These are phyloP conservation scores for Cokeromyces recurvatus DNA, from an alignment of 371 early-diverging fungal genomes.

Conservation along the genomic window DNA sequence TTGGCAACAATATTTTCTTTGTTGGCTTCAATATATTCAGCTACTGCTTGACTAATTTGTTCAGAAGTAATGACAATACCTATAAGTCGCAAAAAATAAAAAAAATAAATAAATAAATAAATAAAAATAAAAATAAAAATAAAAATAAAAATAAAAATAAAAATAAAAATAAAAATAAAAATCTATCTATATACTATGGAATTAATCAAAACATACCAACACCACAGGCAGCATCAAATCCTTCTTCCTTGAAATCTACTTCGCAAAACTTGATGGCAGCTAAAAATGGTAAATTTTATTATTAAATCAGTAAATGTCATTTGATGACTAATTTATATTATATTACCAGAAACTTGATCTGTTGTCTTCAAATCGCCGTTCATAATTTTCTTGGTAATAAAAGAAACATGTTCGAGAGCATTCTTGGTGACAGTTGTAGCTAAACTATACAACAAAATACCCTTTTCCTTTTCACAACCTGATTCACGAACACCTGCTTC, in stretches of 20 bases:
- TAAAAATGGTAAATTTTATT: constrained; percentile 16
- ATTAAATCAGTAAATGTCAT: not conserved
- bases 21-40: constrained; percentile 55
- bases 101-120: not conserved
- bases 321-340: not conserved
- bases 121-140: too few species aligned
- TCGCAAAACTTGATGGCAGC: constrained; percentile 90
- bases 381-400: constrained; percentile 73
- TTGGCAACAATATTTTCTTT: constrained; percentile 73
- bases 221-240: constrained; percentile 82
- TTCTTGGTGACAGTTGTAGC: constrained; percentile 84
- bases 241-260: constrained; percentile 55
- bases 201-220: too few species aligned
- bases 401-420: constrained; percentile 68
- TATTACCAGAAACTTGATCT: constrained; percentile 87
- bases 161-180: too few species aligned
- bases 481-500: constrained; percentile 61
- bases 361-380: constrained; percentile 64
- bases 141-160: too few species aligned
- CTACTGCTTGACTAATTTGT: constrained; percentile 54
- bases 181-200: too few species aligned
- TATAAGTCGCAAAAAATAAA: not conserved
- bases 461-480: constrained; percentile 63
- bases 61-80: constrained; percentile 70
- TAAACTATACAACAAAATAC: constrained; percentile 80